Conservation (phyloP, 805 yeast species). For the Hanseniaspora thailandica region DNA sequence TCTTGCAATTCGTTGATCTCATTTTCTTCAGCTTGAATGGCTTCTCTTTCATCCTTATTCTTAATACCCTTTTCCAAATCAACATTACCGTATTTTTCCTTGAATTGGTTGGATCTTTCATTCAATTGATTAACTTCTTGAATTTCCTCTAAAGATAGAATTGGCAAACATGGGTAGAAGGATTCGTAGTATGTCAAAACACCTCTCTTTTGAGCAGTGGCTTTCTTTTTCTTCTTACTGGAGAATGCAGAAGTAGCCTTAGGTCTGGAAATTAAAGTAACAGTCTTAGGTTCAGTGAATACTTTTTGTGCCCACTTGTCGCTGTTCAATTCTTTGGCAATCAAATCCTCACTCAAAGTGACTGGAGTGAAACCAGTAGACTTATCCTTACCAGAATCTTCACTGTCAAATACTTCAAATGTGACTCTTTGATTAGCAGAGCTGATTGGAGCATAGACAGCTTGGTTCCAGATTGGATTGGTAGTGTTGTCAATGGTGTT, state of each 20-base stretch:
- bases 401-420: slow-evolving; percentile 86
- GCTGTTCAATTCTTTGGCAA: slow-evolving; percentile 42
- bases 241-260: slow-evolving; percentile 46
- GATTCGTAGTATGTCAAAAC: slow-evolving; percentile 57
- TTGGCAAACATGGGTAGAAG: slow-evolving; percentile 74
- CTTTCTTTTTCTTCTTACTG: slow-evolving; percentile 20
- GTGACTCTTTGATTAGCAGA: slow-evolving; percentile 73
- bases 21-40: slow-evolving; percentile 24
- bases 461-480: slow-evolving; percentile 77
- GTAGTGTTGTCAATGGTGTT: slow-evolving; percentile 50
- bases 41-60: slow-evolving; percentile 23
- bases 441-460: slow-evolving; percentile 69
- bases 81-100: slow-evolving; percentile 24
- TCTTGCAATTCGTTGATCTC: slow-evolving; percentile 31
- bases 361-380: slow-evolving; percentile 74
- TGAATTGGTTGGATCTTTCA: slow-evolving; percentile 30
- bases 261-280: slow-evolving; percentile 49
- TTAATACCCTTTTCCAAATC: slow-evolving; percentile 28
- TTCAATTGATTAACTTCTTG: slow-evolving; percentile 41
- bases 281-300: slow-evolving; percentile 45
- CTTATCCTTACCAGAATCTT: slow-evolving; percentile 66
- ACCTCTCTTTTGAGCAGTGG: slow-evolving; percentile 35
- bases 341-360: slow-evolving; percentile 46
- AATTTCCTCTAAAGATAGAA: slow-evolving; percentile 64
- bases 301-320: slow-evolving; percentile 52